Evolutionary conservation across 805 yeast genomes (phyloP).

Genomic region (Wickerhamiella occidentalis): DNA sequence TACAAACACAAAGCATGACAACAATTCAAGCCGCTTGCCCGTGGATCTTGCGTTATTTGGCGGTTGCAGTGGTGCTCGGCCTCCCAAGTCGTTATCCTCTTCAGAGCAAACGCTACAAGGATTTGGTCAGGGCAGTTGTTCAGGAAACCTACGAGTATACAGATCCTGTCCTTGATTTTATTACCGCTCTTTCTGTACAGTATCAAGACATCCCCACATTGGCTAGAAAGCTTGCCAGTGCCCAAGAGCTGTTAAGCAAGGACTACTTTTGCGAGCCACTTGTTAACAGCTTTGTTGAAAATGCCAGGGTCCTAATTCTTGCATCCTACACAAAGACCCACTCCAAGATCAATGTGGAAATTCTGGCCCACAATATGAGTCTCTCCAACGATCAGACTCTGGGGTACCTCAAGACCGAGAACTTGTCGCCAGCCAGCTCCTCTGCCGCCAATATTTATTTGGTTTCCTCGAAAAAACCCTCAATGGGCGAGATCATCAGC

Average conservation of each 20-base stretch:
- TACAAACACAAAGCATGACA: slow-evolving; percentile 47
- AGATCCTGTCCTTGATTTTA: slow-evolving; percentile 51
- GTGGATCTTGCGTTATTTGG: slow-evolving; percentile 55
- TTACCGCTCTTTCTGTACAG: slow-evolving; percentile 43
- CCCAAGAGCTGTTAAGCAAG: slow-evolving; percentile 37
- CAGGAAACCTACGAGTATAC: slow-evolving; percentile 54
- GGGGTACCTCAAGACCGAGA: slow-evolving; percentile 36
- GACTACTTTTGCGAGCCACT: slow-evolving; percentile 45
- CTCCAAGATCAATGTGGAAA: slow-evolving; percentile 36
- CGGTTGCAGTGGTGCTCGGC: slow-evolving; percentile 40
- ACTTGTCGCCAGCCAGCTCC: neutral
- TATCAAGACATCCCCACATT: slow-evolving; percentile 44
- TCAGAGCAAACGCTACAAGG: slow-evolving; percentile 46
- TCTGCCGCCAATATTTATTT: neutral
- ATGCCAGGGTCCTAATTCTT: slow-evolving; percentile 40
- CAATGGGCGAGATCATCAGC: neutral
- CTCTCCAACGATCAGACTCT: slow-evolving; percentile 38
- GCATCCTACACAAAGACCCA: slow-evolving; percentile 47
- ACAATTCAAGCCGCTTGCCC: slow-evolving; percentile 63
- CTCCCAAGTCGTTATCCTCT: slow-evolving; percentile 22
- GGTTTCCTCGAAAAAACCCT: neutral
- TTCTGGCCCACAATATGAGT: slow-evolving; percentile 36
- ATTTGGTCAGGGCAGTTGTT: slow-evolving; percentile 42
- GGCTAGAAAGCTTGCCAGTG: slow-evolving; percentile 36
- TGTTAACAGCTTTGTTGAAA: slow-evolving; percentile 33